These are phyloP conservation scores for Plasmodium coatneyi DNA, from an alignment of 169 alveolate species.

Conservation along the genomic window DNA sequence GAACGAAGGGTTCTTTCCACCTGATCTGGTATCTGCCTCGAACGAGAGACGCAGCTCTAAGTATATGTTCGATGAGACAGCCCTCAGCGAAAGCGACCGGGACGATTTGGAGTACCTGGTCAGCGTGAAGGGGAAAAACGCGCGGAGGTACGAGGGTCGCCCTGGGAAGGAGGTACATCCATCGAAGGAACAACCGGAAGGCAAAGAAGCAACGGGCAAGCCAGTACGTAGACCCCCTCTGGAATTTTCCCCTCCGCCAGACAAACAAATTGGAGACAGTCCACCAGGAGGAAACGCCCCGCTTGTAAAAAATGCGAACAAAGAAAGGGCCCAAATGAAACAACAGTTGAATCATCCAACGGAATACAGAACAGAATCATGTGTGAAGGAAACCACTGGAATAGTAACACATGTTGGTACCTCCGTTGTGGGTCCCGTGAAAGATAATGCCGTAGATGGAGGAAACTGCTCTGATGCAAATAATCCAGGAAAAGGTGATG, in stretches of 20 bases:
- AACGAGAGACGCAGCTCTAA: background rate
- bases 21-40: background rate
- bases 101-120: slow-evolving; percentile 17
- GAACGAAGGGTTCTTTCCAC: background rate
- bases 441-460: background rate
- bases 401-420: background rate
- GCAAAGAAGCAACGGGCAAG: background rate
- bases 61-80: slow-evolving; percentile 8
- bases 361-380: background rate
- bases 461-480: background rate
- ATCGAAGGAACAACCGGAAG: background rate
- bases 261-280: background rate
- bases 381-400: background rate
- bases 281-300: background rate
- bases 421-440: background rate
- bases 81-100: slow-evolving; percentile 6
- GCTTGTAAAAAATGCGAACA: background rate
- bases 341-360: background rate
- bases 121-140: slow-evolving; percentile 11
- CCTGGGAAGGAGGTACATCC: too few relatives aligned
- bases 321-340: background rate
- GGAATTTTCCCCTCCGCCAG: background rate
- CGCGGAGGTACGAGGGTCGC: background rate
- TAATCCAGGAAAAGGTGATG: background rate
- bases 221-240: background rate